Conservation (phyloP, 257 asterid genomes). For the Plantago elongata region DNA sequence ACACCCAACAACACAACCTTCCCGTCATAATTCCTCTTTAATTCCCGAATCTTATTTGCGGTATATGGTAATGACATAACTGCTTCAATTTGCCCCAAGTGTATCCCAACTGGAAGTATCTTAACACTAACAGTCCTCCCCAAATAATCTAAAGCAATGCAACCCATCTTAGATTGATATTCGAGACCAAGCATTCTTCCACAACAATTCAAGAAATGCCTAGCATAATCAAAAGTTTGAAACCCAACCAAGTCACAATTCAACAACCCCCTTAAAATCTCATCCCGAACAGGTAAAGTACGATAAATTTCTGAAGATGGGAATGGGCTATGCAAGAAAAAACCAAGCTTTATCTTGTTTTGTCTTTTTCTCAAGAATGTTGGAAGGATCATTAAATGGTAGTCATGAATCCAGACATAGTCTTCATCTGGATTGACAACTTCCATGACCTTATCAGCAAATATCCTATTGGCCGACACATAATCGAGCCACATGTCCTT, state of each 20-base stretch:
- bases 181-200: slow-evolving; percentile 79
- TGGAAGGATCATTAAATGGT: slow-evolving; percentile 81
- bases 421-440: slow-evolving; percentile 82
- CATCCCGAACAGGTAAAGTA: slow-evolving; percentile 69
- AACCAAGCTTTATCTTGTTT: slow-evolving; percentile 76
- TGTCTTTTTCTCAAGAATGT: slow-evolving; percentile 82
- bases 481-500: slow-evolving; percentile 78
- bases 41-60: slow-evolving; percentile 48
- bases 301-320: slow-evolving; percentile 89
- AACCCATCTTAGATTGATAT: slow-evolving; percentile 76
- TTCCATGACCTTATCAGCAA: slow-evolving; percentile 92
- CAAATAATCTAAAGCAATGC: slow-evolving; percentile 70
- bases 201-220: slow-evolving; percentile 79
- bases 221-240: slow-evolving; percentile 77
- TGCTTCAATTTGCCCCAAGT: slow-evolving; percentile 61
- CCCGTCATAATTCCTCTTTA: slow-evolving; percentile 42
- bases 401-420: slow-evolving; percentile 86
- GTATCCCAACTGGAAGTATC: slow-evolving; percentile 80
- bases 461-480: slow-evolving; percentile 76
- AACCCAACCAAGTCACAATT: slow-evolving; percentile 79
- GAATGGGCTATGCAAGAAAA: slow-evolving; percentile 77
- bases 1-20: slow-evolving; percentile 68
- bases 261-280: slow-evolving; percentile 69
- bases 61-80: slow-evolving; percentile 65
- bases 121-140: slow-evolving; percentile 84